These are phyloP conservation scores for Lasiodiplodia gonubiensis DNA, from an alignment of 2,329 filamentous ascomycete species.

Conservation along the genomic window DNA sequence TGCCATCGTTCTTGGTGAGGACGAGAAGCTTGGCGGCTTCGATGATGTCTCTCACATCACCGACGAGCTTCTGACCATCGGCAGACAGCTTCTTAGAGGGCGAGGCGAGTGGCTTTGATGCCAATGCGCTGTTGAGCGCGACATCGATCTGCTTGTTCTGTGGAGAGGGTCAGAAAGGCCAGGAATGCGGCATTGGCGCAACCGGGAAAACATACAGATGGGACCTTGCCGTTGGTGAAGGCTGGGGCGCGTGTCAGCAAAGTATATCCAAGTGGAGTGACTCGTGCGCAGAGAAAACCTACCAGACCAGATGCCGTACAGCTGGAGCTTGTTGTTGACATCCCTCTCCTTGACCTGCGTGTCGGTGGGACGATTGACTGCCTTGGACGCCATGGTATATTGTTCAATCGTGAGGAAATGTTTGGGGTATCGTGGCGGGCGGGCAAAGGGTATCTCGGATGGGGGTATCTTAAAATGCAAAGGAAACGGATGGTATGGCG, in stretches of 20 bases:
- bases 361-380: conserved; percentile 77
- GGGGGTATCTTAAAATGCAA: conserved; percentile 29
- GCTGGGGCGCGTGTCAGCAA: conserved; percentile 53
- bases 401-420: background rate
- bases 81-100: conserved; percentile 79
- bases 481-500: background rate
- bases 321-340: conserved; percentile 90
- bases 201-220: conserved; percentile 68
- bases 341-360: conserved; percentile 78
- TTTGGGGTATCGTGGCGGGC: conserved; percentile 10
- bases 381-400: conserved; percentile 18
- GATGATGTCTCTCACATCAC: conserved; percentile 79
- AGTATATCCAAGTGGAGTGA: background rate
- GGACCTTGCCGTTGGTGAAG: conserved; percentile 87
- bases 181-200: background rate
- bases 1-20: conserved; percentile 92
- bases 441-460: conserved; percentile 6
- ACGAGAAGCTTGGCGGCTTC: conserved; percentile 83
- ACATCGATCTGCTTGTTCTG: conserved; percentile 96
- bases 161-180: conserved; percentile 29
- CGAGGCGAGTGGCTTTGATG: conserved; percentile 69
- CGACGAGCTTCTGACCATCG: conserved; percentile 80
- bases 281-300: conserved; percentile 35
- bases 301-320: conserved; percentile 86
- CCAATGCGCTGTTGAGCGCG: conserved; percentile 85